Evolutionary conservation across 1,139 yeast species (phyloP), one percentile per base, ranked within the genome.

Genomic region (Taiozyma sp.): DNA sequence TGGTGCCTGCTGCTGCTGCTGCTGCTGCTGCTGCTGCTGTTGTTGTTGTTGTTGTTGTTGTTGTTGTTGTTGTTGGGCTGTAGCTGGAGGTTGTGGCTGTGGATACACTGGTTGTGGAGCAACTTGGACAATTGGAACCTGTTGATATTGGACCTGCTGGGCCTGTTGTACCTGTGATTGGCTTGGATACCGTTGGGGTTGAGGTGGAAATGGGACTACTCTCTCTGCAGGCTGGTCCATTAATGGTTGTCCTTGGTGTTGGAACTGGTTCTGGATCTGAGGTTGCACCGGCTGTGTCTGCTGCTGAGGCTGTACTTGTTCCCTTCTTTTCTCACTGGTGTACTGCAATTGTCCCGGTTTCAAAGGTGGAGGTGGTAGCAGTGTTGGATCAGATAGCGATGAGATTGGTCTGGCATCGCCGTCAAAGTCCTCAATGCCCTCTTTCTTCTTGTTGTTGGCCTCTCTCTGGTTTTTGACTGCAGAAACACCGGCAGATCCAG

Each of bases 331-430:
- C 42, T 60, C 58, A 39, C 64, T 61, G 8, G 59, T 60, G 45
- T 67, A 63, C 48, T 65, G 70, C 43, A 50, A 55, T 47, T 72
- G 71, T 8, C 70, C 74, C 4, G 76, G 72, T 65, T 71, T 70
- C 58, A 70, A 56, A 1, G 86, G 87, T 1, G 86, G 87, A 1
- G 84, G 76, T 13, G 85, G 83, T 52, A 80, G 73, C 13, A 67
- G 52, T 5, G 62, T 58, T 9, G 81, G 76, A 55, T 76, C 76
- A 36, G 64, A 65, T 44, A 72, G 59, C 2, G 71, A 57, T 1
- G 63, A 51, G 45, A 70, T 45, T 16, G 75, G 70, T 47, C 75
- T 58, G 4, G 75, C 56, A 2, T 58, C 52, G 2, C 58, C 56
- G 14, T 52, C 50, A 8, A 47, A 45, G 3, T 49, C 52, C 24